Percentiles rank a stretch among this genome's conserved stretches.
phyloP scores from a whole-genome alignment of 108 stramenopile species.

The Fragilariopsis cylindrus region DNA sequence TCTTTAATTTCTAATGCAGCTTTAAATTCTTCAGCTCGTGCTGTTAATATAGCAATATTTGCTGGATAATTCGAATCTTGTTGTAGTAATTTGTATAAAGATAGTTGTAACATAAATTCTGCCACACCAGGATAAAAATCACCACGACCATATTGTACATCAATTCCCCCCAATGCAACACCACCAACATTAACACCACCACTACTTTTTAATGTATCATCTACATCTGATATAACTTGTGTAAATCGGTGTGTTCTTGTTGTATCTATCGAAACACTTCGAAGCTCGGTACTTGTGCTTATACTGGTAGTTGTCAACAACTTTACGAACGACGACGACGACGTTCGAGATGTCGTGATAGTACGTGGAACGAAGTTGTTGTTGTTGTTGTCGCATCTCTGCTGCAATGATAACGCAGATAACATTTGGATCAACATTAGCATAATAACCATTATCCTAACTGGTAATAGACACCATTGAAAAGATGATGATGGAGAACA shows the following conservation, averaged over 20 bases:
- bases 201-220: constrained; percentile 92
- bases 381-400: no score
- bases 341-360: neutral
- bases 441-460: no score
- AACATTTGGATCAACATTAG: no score
- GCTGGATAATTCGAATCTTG: constrained; percentile 48
- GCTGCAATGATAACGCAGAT: no score
- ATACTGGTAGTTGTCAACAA: neutral
- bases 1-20: constrained; percentile 91
- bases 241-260: constrained; percentile 26
- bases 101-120: constrained; percentile 92
- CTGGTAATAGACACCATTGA: no score
- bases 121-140: constrained; percentile 94
- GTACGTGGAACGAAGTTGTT: no score
- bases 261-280: neutral
- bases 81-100: constrained; percentile 25
- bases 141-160: constrained; percentile 90
- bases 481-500: no score
- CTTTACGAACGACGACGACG: neutral
- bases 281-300: neutral
- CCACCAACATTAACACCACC: constrained; percentile 89
- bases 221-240: constrained; percentile 82
- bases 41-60: constrained; percentile 93
- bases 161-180: constrained; percentile 89
- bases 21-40: constrained; percentile 94